Base-by-base conservation (phyloP, 768 basidiomycete species). In the Trametes cinnabarina region DNA sequence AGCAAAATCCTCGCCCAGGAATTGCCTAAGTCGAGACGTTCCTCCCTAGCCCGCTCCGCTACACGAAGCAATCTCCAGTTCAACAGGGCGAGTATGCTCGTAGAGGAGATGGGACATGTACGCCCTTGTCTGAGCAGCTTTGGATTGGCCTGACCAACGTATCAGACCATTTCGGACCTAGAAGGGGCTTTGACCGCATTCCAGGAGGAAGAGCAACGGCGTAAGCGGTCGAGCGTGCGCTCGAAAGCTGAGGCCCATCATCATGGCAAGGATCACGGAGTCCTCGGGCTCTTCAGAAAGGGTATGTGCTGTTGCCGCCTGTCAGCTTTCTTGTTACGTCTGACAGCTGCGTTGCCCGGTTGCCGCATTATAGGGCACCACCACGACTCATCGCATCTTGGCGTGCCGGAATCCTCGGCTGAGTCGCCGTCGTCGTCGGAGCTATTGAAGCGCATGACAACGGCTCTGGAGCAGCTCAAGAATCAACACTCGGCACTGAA, bases 21-120 rank as follows among this genome's bases (percentile, higher is more conserved):
- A 75, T 37, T 77, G 74, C 69, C 63, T 60, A 75, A 68, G 25
- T 51, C 68, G 8, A 73, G 71, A 41, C 71, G 69, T 58, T 73
- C 77, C 14, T 71, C 75, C 1, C 47, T 69, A 15, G 65, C 68
- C 35, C 72, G 69, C 58, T 63, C 75, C 65, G 50, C 73, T 69
- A 62, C 75, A 68, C 59, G 80, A 72, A 44, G 79, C 71, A 68
- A 76, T 69, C 32, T 61, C 10, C 64, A 84, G 71, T 66, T 81
- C 55, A 81, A 71, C 64, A 82, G 79, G 63, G 78, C 82, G 7
- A 79, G 76, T 15, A 61, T 69, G 25, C 73, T 87, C 52, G 74
- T 83, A 17, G 87, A 90, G 47, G 86, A 88, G 65, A 88, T 92
- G 78, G 80, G 79, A 28, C 68, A 64, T 58, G 90, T 90, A 67